Percentiles rank a stretch among this genome's conserved stretches.
Evolutionary conservation across 331 rosid genomes (phyloP).

Genomic region (Quercus phellos): DNA sequence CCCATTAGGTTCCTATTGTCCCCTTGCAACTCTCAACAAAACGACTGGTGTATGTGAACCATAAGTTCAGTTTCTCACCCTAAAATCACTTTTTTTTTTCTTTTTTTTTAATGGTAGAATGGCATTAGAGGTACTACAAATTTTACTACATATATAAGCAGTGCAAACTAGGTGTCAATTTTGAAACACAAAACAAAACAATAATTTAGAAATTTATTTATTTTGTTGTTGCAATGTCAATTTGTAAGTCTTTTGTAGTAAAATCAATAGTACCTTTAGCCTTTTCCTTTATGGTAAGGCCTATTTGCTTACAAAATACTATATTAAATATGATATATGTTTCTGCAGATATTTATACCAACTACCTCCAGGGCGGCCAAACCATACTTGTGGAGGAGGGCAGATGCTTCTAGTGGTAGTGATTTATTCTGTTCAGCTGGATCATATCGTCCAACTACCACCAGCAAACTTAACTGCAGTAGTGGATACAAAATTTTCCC

Average conservation of each 20-base stretch:
- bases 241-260: no score
- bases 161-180: no score
- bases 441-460: slow-evolving; percentile 84
- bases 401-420: slow-evolving; percentile 61
- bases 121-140: background rate
- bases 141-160: no score
- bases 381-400: slow-evolving; percentile 99
- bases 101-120: background rate
- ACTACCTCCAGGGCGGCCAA: slow-evolving; percentile 69
- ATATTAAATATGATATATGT: background rate
- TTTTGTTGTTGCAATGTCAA: no score
- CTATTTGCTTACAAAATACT: background rate
- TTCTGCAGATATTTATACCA: slow-evolving; percentile 78
- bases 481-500: slow-evolving; percentile 59
- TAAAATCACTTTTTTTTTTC: background rate
- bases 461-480: slow-evolving; percentile 50
- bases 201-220: no score
- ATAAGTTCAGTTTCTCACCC: slow-evolving; percentile 53
- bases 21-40: slow-evolving; percentile 64
- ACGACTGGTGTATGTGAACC: slow-evolving; percentile 84
- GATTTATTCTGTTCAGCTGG: slow-evolving; percentile 84
- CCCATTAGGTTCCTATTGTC: slow-evolving; percentile 89
- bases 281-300: background rate
- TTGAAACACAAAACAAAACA: no score
- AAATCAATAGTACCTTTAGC: no score